A percentile compares a stretch with the other conserved stretches of the same genome.
Evolutionary conservation across 306 rosid genomes (phyloP).

Genomic region (Acacia melanoxylon): DNA sequence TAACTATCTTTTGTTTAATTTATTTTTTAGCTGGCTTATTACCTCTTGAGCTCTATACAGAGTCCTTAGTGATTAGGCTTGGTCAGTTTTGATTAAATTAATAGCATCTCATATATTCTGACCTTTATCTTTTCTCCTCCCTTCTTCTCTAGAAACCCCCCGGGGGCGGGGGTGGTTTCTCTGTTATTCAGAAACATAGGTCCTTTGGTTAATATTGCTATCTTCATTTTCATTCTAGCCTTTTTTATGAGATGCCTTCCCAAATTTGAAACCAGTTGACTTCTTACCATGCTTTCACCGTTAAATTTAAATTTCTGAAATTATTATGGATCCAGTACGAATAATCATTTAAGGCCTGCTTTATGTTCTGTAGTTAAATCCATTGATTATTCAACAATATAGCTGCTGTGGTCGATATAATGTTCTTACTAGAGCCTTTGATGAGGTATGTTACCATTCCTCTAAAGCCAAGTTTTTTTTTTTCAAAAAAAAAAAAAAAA

Average conservation of each 20-base stretch:
- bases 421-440: conserved; percentile 48
- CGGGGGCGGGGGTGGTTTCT: neutral
- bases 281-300: neutral
- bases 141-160: neutral
- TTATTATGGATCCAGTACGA: neutral
- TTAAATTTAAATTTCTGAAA: neutral
- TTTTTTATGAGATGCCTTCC: conserved; percentile 56
- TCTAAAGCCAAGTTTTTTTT: neutral
- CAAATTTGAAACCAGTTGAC: neutral
- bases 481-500: neutral
- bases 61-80: neutral
- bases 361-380: conserved; percentile 47
- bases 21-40: neutral
- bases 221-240: conserved; percentile 33
- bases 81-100: neutral
- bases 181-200: conserved; percentile 22
- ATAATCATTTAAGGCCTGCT: neutral
- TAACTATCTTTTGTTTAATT: neutral
- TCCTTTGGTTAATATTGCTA: conserved; percentile 24
- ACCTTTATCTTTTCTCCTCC: neutral
- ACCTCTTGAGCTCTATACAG: neutral
- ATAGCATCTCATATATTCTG: neutral
- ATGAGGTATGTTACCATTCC: conserved; percentile 42
- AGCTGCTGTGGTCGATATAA: conserved; percentile 27
- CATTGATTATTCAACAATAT: conserved; percentile 23